Base-by-base conservation (phyloP, 805 yeast genomes). In the Candida krabiensis region DNA sequence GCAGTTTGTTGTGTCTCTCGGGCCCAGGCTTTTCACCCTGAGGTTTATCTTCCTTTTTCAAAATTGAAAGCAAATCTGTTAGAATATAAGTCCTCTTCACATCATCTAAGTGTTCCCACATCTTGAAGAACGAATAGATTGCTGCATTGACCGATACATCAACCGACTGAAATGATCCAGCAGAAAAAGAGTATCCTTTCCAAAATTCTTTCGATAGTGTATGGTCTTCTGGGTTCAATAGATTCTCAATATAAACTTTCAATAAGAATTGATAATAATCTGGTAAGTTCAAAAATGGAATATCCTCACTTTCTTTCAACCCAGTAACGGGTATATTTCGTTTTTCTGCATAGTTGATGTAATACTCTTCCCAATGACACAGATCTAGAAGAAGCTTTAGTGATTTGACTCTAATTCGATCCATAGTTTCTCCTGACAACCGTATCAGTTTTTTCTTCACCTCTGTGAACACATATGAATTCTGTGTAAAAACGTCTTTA, bases 351-450 rank as follows among this genome's bases (percentile, higher is more conserved):
- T 41, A 44, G 4, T 28, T 29, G 2, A n/a, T 6, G 17, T 48
- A 40, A 19, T 28, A 28, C 17, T 27, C 25, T 7, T 41, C 21
- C 53, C 61, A 57, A 3, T 45, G 41, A 3, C 51, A 46, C 3
- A 69, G 24, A 7, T 29, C 37, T 12, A 56, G 29, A 4, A 79
- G 46, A n/a, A 79, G 44, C 5, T 33, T 23, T 6, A 73, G 52
- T 0, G 89, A 64, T 7, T 53, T 53, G 0, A 49, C 17, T 33
- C 88, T 62, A 4, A 83, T 55, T 35, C 66, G 73, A 41, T 76
- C 84, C 39, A 83, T 75, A 3, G 79, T 68, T 53, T 87, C 96
- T 1, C 80, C 79, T 0, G 81, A 57, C 16, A 87, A 56, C 27
- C 91, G 58, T 19, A 83, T 46, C 16, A 83, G 53, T 32, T 65